Evolutionary conservation across 331 rosid genomes (phyloP).

Genomic region (Pyrus hybrid): DNA sequence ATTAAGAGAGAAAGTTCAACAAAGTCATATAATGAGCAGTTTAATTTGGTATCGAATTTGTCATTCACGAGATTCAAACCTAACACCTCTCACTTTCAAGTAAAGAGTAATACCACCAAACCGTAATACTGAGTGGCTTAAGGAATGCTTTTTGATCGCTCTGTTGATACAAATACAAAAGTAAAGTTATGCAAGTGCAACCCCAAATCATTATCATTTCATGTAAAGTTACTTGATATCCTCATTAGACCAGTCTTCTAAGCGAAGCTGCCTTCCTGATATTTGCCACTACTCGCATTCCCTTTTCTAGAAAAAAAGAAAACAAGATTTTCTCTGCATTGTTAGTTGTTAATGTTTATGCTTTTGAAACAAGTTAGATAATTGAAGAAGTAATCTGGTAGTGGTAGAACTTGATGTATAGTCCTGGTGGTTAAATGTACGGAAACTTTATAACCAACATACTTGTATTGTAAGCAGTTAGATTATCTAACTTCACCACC

Average conservation of each 20-base stretch:
- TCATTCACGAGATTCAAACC: no score
- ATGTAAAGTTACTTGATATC: neutral
- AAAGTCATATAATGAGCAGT: accelerated
- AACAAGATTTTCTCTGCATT: neutral
- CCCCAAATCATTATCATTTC: neutral
- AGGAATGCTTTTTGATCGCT: no score
- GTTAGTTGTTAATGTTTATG: neutral
- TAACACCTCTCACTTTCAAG: no score
- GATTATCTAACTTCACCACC: neutral
- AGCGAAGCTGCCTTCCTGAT: neutral
- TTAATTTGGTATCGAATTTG: no score
- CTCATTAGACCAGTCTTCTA: neutral
- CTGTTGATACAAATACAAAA: neutral
- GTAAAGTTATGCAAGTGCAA: neutral
- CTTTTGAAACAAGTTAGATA: neutral
- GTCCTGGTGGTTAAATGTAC: neutral
- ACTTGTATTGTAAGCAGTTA: neutral
- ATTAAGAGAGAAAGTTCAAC: accelerated
- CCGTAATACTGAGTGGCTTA: no score
- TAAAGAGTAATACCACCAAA: no score
- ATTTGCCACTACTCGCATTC: neutral
- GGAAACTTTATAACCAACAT: neutral
- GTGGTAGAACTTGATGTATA: neutral
- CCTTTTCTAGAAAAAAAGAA: neutral
- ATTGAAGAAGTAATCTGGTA: neutral